Base-by-base conservation (phyloP, 306 rosid species). In the Nissolia schottii region DNA sequence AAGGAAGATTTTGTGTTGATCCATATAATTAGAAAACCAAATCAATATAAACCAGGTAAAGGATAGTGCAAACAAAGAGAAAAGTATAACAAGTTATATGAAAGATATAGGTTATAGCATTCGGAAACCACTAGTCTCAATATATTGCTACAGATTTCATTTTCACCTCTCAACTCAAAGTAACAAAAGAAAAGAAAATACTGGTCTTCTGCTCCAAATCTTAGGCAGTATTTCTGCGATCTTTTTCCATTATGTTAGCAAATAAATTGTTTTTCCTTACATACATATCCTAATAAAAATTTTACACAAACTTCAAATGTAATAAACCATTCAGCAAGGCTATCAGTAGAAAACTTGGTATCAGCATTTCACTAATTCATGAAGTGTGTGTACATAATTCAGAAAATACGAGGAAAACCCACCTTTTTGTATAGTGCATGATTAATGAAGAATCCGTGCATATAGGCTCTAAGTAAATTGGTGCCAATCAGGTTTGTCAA, bases 391-490 rank as follows among this genome's bases (percentile, higher is more conserved):
- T 34, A 22, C 32, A 46, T 11, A 69, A 45, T 67, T 11, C 40
- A 57, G 70, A n/a, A 62, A 65, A 51, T 40, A 76, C 61, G 32
- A 65, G 35, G 24, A 10, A 60, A 43, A 18, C 78, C 67, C 9
- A 91, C 98, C 97, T 91, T 89, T 77, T 85, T 86, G 64, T 94
- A 94, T 65, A 94, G 62, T 35, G 83, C 74, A 86, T 83, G 41
- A 79, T 83, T 81, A 64, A 94, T 64, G 61, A 87, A 94, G 84
- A 64, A 94, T 29, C 98, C 98, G 59, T 94, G 98, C 97, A 94
- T 84, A 83, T 80, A 83, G 69, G 97, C 98, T 83, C 90, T 82
- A 9, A 94, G 87, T 37, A 83, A 76, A 78, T 87, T 77, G 69
- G 97, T 88, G 38, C 98, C 96, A 81, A 90, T 87, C 61, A 90